Evolutionary conservation across 129 eudicot genomes (phyloP), one percentile per base, ranked within the genome.

Genomic region (Escallonia herrerae): DNA sequence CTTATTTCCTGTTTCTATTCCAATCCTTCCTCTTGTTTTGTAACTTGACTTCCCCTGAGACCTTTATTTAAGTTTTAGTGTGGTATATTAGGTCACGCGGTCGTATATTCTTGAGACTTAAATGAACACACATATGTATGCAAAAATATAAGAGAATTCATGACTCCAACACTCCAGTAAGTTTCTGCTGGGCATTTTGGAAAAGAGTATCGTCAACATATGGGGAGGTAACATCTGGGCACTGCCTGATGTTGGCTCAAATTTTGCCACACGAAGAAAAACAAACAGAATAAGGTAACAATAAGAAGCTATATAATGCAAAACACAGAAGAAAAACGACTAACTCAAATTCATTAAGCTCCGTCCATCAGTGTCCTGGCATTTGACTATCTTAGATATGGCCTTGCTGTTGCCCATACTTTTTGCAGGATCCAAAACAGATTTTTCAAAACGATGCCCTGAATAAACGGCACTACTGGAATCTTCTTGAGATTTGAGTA

Each of bases 311-410:
- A 57, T 49, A 1, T 33, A 58, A 7, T 58, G 6, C 40, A 3
- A 60, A 6, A 40, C 38, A 70, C 22, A 68, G 4, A 47, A 39
- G 40, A 53, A 7, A 62, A 64, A 72, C 5, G 56, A 80, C 82
- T 47, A 65, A 83, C 89, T 53, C 69, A 72, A 43, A 50, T 33
- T 43, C 10, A 55, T 12, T 5, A 2, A 42, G 15, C 33, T 33
- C 65, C 72, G 53, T 33, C 52, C 14, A 13, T 39, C 44, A 58
- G 74, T 38, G 48, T n/a, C 59, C 40, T 40, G 56, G 40, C 7
- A 39, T 51, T 50, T 42, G 2, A 38, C 56, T 43, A 52, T 47
- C 56, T 71, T 62, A 50, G 68, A 56, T 56, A 3, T 14, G 0
- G 5, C 38, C 66, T 40, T 10, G 38, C 15, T 52, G 7, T 43